Evolutionary conservation across 805 yeast genomes (phyloP).

Genomic region (Yueomyces sp.): DNA sequence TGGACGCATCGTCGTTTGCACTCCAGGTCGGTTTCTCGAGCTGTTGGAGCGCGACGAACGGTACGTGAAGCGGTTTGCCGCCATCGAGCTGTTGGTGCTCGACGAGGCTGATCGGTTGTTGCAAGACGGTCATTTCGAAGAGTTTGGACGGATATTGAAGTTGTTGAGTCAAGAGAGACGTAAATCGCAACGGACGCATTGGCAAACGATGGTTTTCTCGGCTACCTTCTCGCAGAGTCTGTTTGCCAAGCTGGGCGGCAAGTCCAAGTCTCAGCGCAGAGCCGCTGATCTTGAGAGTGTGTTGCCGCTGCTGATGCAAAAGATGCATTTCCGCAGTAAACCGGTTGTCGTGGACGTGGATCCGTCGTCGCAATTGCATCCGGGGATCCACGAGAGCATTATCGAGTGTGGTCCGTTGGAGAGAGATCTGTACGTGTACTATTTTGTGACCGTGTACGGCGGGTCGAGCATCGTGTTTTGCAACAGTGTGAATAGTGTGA

Average conservation of each 20-base stretch:
- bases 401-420: slow-evolving; percentile 86
- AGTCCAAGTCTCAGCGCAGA: slow-evolving; percentile 16
- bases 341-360: slow-evolving; percentile 76
- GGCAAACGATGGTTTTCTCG: slow-evolving; percentile 88
- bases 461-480: slow-evolving; percentile 87
- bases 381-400: slow-evolving; percentile 66
- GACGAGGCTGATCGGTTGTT: slow-evolving; percentile 95
- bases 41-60: slow-evolving; percentile 48
- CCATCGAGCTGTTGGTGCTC: slow-evolving; percentile 44
- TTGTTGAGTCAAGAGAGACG: slow-evolving; percentile 33
- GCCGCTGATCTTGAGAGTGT: slow-evolving; percentile 27
- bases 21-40: slow-evolving; percentile 90
- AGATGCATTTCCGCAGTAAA: slow-evolving; percentile 55
- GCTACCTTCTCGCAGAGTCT: slow-evolving; percentile 84
- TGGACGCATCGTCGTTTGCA: slow-evolving; percentile 68
- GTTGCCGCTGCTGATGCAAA: slow-evolving; percentile 47
- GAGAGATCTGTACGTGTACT: slow-evolving; percentile 81
- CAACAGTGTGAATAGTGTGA: slow-evolving; percentile 90
- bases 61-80: slow-evolving; percentile 28
- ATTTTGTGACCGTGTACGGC: slow-evolving; percentile 73
- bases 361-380: slow-evolving; percentile 69
- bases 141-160: slow-evolving; percentile 69
- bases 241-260: slow-evolving; percentile 55
- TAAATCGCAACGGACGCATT: slow-evolving; percentile 19
- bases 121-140: slow-evolving; percentile 94